Percentiles rank a stretch among this genome's conserved stretches.
phyloP scores from a whole-genome alignment of 1,284 basidiomycete genomes.

The Ganoderma meredithae region DNA sequence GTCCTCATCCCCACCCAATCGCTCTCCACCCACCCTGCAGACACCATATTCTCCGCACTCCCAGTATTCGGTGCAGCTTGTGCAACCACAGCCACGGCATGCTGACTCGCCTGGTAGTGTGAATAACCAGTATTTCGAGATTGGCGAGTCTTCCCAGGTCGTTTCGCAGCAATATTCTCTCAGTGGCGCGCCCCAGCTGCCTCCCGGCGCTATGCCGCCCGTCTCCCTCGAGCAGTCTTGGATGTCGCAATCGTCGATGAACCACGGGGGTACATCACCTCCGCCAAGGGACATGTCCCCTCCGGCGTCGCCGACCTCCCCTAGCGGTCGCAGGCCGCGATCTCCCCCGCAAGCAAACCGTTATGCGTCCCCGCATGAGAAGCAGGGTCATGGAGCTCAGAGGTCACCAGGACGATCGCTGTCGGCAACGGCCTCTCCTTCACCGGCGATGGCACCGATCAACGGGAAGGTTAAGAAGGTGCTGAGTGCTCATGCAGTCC shows the following conservation, averaged over 20 bases:
- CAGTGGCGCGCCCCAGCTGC: constrained; percentile 47
- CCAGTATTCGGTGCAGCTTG: constrained; percentile 39
- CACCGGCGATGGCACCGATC: constrained; percentile 46
- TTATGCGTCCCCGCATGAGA: constrained; percentile 45
- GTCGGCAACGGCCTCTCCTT: constrained; percentile 65
- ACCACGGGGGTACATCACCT: constrained; percentile 42
- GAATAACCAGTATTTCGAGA: constrained; percentile 44
- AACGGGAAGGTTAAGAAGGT: constrained; percentile 72
- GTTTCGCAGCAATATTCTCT: constrained; percentile 43
- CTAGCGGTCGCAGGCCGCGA: constrained; percentile 42
- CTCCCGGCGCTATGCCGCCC: constrained; percentile 70
- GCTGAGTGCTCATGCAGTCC: constrained; percentile 66
- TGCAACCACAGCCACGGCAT: constrained; percentile 44
- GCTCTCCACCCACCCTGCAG: constrained; percentile 17
- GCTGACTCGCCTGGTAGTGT: constrained; percentile 34
- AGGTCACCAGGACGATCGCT: constrained; percentile 64
- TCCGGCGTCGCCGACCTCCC: constrained; percentile 29
- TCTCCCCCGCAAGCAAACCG: constrained; percentile 50
- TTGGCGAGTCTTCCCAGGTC: constrained; percentile 39
- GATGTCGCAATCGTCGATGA: constrained; percentile 32
- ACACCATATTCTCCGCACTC: constrained; percentile 24
- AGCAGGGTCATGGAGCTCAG: constrained; percentile 35
- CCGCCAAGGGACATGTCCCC: constrained; percentile 47
- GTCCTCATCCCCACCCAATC: constrained; percentile 33
- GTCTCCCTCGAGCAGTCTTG: constrained; percentile 43